Conservation (phyloP, 2,329 filamentous ascomycete species). For the Plectosphaerella plurivora region DNA sequence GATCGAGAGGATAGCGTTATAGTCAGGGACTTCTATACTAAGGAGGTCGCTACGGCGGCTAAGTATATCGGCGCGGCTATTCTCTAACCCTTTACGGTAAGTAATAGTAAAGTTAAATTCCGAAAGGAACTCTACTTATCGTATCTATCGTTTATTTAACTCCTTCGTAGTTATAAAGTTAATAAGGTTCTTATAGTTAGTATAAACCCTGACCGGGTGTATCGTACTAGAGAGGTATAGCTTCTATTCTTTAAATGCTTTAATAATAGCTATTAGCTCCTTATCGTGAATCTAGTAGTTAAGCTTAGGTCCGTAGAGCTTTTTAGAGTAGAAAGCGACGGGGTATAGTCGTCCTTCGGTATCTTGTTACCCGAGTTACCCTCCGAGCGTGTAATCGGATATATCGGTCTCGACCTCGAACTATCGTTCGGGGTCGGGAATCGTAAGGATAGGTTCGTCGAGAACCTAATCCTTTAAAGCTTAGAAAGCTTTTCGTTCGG, state of each 20-base stretch:
- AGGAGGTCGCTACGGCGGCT: background rate
- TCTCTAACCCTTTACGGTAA: background rate
- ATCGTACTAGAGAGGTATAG: background rate
- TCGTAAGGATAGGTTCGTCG: background rate
- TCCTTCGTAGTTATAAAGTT: constrained; percentile 6
- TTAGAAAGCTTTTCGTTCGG: background rate
- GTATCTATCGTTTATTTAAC: constrained; percentile 2
- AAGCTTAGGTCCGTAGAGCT: background rate
- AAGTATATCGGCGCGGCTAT: background rate
- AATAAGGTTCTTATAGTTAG: constrained; percentile 6
- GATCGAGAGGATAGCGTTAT: background rate
- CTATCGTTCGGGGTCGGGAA: constrained; percentile 3
- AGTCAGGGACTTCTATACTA: background rate
- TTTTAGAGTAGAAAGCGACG: background rate
- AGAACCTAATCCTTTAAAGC: background rate
- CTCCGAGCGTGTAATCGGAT: background rate
- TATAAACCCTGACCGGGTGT: background rate
- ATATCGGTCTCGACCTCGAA: background rate
- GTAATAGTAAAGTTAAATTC: constrained; percentile 1
- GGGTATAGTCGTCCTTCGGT: background rate
- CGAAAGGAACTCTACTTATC: constrained; percentile 1
- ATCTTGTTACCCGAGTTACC: background rate
- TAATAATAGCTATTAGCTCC: background rate
- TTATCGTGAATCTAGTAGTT: background rate
- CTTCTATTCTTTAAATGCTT: background rate